Evolutionary conservation across 257 asterid genomes (phyloP).

Genomic region (Verbena officinalis): DNA sequence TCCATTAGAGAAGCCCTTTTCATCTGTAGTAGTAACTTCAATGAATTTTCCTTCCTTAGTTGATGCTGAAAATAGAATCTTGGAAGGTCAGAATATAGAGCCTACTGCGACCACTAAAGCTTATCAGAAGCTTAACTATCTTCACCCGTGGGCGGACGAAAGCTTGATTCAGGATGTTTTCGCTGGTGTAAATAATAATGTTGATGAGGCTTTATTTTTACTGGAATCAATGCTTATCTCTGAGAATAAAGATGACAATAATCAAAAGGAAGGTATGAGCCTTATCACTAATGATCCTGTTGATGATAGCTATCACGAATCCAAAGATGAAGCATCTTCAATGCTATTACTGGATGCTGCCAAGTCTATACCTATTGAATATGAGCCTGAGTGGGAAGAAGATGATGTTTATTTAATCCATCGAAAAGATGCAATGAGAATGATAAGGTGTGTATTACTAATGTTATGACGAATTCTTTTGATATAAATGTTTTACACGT

Average conservation of each 20-base stretch:
- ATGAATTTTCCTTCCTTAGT: slow-evolving; percentile 39
- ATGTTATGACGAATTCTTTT: slow-evolving; percentile 12
- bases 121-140: slow-evolving; percentile 46
- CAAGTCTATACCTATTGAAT: slow-evolving; percentile 51
- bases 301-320: slow-evolving; percentile 11
- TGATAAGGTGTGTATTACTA: slow-evolving; percentile 57
- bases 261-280: slow-evolving; percentile 17
- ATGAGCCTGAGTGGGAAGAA: slow-evolving; percentile 88
- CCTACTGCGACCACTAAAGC: slow-evolving; percentile 13
- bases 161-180: slow-evolving; percentile 77
- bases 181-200: slow-evolving; percentile 57
- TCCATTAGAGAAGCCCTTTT: slow-evolving; percentile 53
- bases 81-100: slow-evolving; percentile 18
- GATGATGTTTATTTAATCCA: slow-evolving; percentile 73
- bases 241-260: slow-evolving; percentile 32
- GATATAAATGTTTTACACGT: neutral
- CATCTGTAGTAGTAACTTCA: slow-evolving; percentile 52
- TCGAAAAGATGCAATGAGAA: slow-evolving; percentile 76
- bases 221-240: slow-evolving; percentile 51
- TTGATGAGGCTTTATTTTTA: slow-evolving; percentile 51
- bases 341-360: slow-evolving; percentile 26
- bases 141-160: slow-evolving; percentile 72
- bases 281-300: slow-evolving; percentile 4
- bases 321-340: slow-evolving; percentile 28
- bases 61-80: slow-evolving; percentile 21